These are phyloP conservation scores for Leccinum subfulvum DNA, from an alignment of 1,284 basidiomycete genomes.

Conservation along the genomic window DNA sequence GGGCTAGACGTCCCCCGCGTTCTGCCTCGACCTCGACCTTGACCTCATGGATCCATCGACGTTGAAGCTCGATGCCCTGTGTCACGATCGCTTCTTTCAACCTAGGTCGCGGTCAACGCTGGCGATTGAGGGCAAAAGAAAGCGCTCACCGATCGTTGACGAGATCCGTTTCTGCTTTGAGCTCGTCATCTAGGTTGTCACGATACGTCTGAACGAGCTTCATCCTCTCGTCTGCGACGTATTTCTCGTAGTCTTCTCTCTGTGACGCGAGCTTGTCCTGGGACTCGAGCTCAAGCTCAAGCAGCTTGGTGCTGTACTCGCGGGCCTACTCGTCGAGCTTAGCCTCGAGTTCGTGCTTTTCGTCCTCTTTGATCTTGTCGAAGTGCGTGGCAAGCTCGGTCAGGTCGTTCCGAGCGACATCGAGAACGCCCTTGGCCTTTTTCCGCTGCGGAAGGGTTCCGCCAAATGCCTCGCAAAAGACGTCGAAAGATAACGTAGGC, in stretches of 20 bases:
- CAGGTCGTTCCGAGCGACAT: constrained; percentile 81
- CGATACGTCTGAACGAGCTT: constrained; percentile 80
- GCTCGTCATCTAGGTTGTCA: constrained; percentile 83
- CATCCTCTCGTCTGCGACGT: constrained; percentile 79
- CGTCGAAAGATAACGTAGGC: no score
- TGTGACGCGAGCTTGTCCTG: constrained; percentile 84
- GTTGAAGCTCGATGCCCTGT: constrained; percentile 96
- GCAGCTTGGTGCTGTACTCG: constrained; percentile 82
- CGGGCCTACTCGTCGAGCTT: constrained; percentile 80
- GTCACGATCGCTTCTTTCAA: constrained; percentile 94
- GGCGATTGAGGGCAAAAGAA: not conserved
- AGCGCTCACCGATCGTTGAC: constrained; percentile 84
- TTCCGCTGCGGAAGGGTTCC: constrained; percentile 63
- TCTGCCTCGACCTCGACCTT: constrained; percentile 96
- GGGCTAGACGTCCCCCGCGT: constrained; percentile 91
- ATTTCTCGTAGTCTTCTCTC: constrained; percentile 83
- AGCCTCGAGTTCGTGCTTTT: constrained; percentile 74
- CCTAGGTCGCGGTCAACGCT: constrained; percentile 39
- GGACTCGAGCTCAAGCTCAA: constrained; percentile 81
- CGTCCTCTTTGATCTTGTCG: constrained; percentile 79
- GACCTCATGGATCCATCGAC: constrained; percentile 94
- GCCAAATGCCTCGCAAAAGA: no score
- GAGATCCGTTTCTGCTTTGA: constrained; percentile 86
- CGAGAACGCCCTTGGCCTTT: constrained; percentile 70
- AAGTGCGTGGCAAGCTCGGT: constrained; percentile 77